These are phyloP conservation scores for Colletotrichum paranaense DNA, from an alignment of 2,329 filamentous ascomycete species.

Conservation along the genomic window DNA sequence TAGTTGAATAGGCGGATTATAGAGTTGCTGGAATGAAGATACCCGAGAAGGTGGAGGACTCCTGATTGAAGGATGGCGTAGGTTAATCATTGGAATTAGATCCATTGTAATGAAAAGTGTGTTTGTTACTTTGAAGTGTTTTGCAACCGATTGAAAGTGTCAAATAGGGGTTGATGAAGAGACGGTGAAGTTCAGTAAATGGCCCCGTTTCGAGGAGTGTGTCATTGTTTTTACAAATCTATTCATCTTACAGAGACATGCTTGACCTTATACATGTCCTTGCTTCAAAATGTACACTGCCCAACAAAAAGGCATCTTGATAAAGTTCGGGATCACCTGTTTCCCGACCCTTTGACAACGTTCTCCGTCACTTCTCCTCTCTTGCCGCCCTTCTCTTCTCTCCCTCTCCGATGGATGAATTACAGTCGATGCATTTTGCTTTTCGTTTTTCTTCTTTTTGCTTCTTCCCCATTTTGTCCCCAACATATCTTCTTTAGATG, in stretches of 20 bases:
- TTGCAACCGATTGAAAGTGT: too few species aligned
- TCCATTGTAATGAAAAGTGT: too few species aligned
- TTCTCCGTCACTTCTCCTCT: not conserved
- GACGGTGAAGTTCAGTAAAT: not conserved
- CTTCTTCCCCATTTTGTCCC: not conserved
- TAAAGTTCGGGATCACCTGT: slow-evolving; percentile 2
- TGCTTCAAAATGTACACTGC: slow-evolving; percentile 36
- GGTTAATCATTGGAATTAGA: not conserved
- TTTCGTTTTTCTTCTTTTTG: not conserved
- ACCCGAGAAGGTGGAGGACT: slow-evolving; percentile 19
- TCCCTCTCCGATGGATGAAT: slow-evolving; percentile 3
- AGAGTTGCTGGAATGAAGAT: slow-evolving; percentile 19
- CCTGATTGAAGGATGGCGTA: not conserved
- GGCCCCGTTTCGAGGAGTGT: slow-evolving; percentile 27
- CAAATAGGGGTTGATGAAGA: too few species aligned
- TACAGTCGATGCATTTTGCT: slow-evolving; percentile 23
- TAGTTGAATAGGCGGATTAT: slow-evolving; percentile 48
- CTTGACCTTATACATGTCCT: slow-evolving; percentile 26
- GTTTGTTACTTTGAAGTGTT: too few species aligned
- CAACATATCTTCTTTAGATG: slow-evolving; percentile 52
- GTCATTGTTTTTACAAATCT: slow-evolving; percentile 50
- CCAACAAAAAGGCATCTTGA: slow-evolving; percentile 27
- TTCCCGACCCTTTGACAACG: not conserved
- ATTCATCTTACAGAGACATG: slow-evolving; percentile 50
- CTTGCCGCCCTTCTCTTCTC: not conserved